Base-by-base conservation (phyloP, 495 filamentous ascomycete species). In the Tuber calosporum region DNA sequence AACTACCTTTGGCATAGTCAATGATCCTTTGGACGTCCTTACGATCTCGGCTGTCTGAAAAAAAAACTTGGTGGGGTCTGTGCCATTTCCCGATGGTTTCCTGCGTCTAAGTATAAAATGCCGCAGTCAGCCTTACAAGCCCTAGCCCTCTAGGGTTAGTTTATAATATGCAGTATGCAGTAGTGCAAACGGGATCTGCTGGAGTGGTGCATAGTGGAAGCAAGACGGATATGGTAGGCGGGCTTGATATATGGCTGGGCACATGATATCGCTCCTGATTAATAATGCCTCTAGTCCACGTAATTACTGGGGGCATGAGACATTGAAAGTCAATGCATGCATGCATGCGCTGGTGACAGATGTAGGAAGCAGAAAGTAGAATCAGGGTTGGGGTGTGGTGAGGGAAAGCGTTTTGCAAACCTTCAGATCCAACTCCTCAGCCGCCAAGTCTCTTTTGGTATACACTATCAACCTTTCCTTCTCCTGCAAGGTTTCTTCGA, bases 381-480 rank as follows among this genome's bases (percentile, higher is more conserved):
- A 41, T 37, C 8, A n/a, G 53, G 34, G 34, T 15, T 15, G 26
- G 26, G 43, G 37, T 34, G 11, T 7, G 37, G n/a, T 20, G 67
- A 72, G 67, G n/a, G 13, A n/a, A 72, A 69, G 68, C n/a, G 45
- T 17, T 43, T 37, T 69, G 77, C 74, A 26, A 76, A 79, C 74
- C 75, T 40, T 77, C 40, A 74, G 68, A 53, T 78, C 69, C 66
- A 82, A 68, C n/a, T 74, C 37, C 38, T 69, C 74, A 36, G 67
- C 68, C 7, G 88, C 91, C 7, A 99, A 85, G 83, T 97, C 93
- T 78, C 86, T 83, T 81, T 98, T 96, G 26, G 95, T 99, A 83
- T 97, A 98, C 41, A 98, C 91, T 80, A 97, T 85, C 73, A 98
- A 80, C 72, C 94, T 87, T 75, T 90, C 84, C 77, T 87, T 88